A percentile compares a stretch with the other conserved stretches of the same genome.
These are phyloP conservation scores for Penicillium sp. DNA, from an alignment of 2,329 filamentous ascomycete species.

Conservation along the genomic window DNA sequence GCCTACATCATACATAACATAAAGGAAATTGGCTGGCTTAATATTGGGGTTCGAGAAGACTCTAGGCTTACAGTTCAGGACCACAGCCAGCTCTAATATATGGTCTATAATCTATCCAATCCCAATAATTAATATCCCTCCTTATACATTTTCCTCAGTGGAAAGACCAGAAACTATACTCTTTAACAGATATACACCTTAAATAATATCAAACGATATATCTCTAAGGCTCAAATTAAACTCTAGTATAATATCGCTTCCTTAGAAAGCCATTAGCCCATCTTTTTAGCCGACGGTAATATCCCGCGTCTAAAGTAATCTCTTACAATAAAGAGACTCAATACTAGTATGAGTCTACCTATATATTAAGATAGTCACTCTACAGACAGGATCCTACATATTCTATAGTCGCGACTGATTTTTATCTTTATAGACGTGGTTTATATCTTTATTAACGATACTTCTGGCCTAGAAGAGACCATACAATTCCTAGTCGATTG, in stretches of 20 bases:
- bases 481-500: conserved; percentile 10
- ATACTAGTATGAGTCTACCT: neutral
- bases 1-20: conserved; percentile 9
- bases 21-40: conserved; percentile 14
- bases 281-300: conserved; percentile 3
- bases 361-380: conserved; percentile 3
- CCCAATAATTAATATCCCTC: conserved; percentile 9
- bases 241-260: conserved; percentile 10
- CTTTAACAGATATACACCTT: conserved; percentile 12
- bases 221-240: conserved; percentile 6
- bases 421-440: conserved; percentile 25
- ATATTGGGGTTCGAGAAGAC: conserved; percentile 11
- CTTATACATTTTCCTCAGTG: conserved; percentile 12
- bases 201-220: conserved; percentile 16
- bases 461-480: conserved; percentile 6
- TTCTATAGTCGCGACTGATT: conserved; percentile 14
- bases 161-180: conserved; percentile 6
- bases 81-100: conserved; percentile 1
- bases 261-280: neutral
- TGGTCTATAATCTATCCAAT: conserved; percentile 2
- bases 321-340: neutral
- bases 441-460: conserved; percentile 22
- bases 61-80: conserved; percentile 7
- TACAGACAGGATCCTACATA: conserved; percentile 1
- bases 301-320: conserved; percentile 1